These are phyloP conservation scores for Rubia yunnanensis DNA, from an alignment of 257 asterid genomes.

Conservation along the genomic window DNA sequence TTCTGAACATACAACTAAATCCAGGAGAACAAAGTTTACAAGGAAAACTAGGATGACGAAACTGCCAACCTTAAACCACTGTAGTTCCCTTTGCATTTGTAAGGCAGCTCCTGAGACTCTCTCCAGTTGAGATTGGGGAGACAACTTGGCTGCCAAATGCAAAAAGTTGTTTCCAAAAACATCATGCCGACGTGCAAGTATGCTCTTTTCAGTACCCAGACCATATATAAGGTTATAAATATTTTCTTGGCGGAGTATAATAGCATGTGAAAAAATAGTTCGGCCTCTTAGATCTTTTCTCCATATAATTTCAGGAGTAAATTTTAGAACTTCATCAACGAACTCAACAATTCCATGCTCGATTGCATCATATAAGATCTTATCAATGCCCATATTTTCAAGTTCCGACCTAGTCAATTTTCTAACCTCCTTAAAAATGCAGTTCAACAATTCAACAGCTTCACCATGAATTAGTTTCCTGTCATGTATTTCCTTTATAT, in stretches of 20 bases:
- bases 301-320: constrained; percentile 18
- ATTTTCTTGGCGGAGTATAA: constrained; percentile 20
- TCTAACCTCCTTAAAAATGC: constrained; percentile 23
- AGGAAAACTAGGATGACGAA: neutral
- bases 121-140: constrained; percentile 15
- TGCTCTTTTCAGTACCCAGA: constrained; percentile 13
- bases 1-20: neutral
- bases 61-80: constrained; percentile 28
- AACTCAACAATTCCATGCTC: constrained; percentile 25
- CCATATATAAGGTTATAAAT: constrained; percentile 18
- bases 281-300: neutral
- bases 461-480: constrained; percentile 27
- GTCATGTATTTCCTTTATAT: constrained; percentile 23
- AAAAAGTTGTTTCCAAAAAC: constrained; percentile 16
- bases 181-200: constrained; percentile 11
- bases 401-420: constrained; percentile 15
- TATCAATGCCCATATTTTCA: constrained; percentile 27
- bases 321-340: constrained; percentile 9
- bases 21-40: neutral
- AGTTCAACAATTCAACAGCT: constrained; percentile 16
- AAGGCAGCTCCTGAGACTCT: constrained; percentile 30
- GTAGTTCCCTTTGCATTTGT: constrained; percentile 30
- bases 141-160: constrained; percentile 28
- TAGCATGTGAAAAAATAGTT: constrained; percentile 22
- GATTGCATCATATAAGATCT: constrained; percentile 26